Conservation (phyloP, 2,329 filamentous ascomycete species). For the Gaeumannomyces tritici region DNA sequence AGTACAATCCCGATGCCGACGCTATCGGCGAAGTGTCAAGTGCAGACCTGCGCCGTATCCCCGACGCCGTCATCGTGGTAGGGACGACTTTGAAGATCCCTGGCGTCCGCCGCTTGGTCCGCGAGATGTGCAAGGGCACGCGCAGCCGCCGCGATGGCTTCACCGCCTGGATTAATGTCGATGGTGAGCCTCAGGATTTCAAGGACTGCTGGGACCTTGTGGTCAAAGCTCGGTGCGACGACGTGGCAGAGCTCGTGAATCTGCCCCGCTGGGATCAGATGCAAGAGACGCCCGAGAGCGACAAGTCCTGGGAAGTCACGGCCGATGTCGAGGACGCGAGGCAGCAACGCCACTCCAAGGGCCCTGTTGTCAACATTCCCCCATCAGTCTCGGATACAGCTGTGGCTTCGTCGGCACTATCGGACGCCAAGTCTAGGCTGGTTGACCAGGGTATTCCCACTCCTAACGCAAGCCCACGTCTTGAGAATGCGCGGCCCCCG, state of each 20-base stretch:
- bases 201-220: conserved; percentile 92
- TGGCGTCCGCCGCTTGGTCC: conserved; percentile 79
- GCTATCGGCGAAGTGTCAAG: conserved; percentile 87
- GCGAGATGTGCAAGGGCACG: conserved; percentile 84
- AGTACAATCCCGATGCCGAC: conserved; percentile 92
- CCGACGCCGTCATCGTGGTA: conserved; percentile 88
- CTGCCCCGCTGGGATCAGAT: conserved; percentile 51
- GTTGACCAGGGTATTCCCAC: conserved; percentile 42
- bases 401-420: conserved; percentile 11
- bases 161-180: conserved; percentile 90
- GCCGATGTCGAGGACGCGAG: neutral
- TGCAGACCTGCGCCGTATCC: conserved; percentile 74
- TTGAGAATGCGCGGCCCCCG: conserved; percentile 25
- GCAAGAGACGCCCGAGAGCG: conserved; percentile 32
- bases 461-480: conserved; percentile 45
- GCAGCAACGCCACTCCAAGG: neutral
- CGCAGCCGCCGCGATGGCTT: conserved; percentile 73
- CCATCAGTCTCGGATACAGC: neutral
- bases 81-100: conserved; percentile 94
- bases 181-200: conserved; percentile 72
- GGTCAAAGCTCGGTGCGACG: conserved; percentile 78
- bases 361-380: neutral
- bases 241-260: conserved; percentile 66
- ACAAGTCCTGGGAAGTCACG: conserved; percentile 23
- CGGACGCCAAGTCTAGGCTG: conserved; percentile 16